These are phyloP conservation scores for Apiotrichum brassicae DNA, from an alignment of 1,284 basidiomycete species.

Conservation along the genomic window DNA sequence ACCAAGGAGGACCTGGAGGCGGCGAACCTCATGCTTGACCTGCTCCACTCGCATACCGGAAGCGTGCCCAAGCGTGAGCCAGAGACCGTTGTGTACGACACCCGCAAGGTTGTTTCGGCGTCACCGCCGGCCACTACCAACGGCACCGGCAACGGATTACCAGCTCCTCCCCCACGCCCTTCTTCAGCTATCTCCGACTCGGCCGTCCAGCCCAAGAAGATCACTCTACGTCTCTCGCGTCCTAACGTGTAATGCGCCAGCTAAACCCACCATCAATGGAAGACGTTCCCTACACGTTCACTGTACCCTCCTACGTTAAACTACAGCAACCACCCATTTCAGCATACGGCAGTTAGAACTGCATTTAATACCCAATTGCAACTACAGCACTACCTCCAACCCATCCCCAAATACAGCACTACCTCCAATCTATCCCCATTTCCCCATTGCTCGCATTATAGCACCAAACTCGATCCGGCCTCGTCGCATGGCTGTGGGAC, in stretches of 20 bases:
- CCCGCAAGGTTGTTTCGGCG: background rate
- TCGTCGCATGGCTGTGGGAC: no score
- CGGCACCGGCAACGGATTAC: background rate
- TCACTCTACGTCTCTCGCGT: background rate
- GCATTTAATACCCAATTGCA: no score
- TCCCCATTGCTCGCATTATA: no score
- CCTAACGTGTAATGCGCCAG: background rate
- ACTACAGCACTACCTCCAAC: no score
- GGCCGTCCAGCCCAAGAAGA: slow-evolving; percentile 1
- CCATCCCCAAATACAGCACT: no score
- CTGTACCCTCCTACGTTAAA: no score
- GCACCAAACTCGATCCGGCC: no score
- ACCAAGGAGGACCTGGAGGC: slow-evolving; percentile 29
- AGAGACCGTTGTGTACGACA: background rate
- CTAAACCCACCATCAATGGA: no score
- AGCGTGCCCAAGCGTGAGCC: background rate
- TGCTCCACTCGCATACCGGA: slow-evolving; percentile 3
- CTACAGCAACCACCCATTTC: no score
- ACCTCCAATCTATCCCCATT: no score
- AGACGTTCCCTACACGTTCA: no score
- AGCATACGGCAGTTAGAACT: no score
- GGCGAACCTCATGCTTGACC: slow-evolving; percentile 22
- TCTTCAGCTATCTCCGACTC: slow-evolving; percentile 2
- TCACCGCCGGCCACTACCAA: background rate
- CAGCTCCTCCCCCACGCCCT: background rate